Evolutionary conservation across 2,329 filamentous ascomycete genomes (phyloP), one percentile per base, ranked within the genome.

Genomic region (Hirsutella rhossiliensis): DNA sequence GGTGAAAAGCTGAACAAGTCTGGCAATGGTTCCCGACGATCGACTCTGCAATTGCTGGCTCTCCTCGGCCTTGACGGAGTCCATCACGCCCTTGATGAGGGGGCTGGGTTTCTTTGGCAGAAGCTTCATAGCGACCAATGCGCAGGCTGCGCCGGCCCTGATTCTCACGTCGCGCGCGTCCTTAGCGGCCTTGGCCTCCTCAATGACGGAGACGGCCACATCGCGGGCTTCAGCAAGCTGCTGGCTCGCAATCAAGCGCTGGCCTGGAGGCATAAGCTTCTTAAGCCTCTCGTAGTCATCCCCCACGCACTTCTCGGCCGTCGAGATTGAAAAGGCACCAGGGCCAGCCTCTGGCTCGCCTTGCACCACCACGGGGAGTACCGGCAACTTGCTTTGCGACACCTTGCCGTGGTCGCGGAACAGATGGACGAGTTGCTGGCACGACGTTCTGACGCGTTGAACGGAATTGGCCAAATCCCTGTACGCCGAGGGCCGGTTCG

Each of bases 31-130:
- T 13, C 77, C 78, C 2, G 89, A 87, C 27, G 90, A 95, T 20
- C 90, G 84, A 53, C 78, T 79, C 61, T 98, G 92, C 2, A 98
- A 71, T 52, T 92, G 86, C 27, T 83, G 65, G 56, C 94, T 97
- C 55, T 96, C 92, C 59, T 98, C 94, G 32, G 80, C 82, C 65
- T 97, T 98, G 57, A 98, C 78, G 56, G 90, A 97, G 61, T 98
- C 92, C 92, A 98, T 98, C 63, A 98, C 85, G 3, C 82, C 87
- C 65, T 95, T 96, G 66, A 98, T 98, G 12, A 95, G 79, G 17
- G 82, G 78, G 48, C 87, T 88, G 11, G 90, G 88, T 60, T 94
- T 97, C 75, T 95, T 97, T 0, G 94, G 90, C 11, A 96, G 74
- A 28, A 84, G 75, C 46, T 81, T 79, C 66, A 97, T 81, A n/a